Evolutionary conservation across 176 grass and related monocot genomes (phyloP), one percentile per base, ranked within the genome.

Genomic region (Secale cereale): DNA sequence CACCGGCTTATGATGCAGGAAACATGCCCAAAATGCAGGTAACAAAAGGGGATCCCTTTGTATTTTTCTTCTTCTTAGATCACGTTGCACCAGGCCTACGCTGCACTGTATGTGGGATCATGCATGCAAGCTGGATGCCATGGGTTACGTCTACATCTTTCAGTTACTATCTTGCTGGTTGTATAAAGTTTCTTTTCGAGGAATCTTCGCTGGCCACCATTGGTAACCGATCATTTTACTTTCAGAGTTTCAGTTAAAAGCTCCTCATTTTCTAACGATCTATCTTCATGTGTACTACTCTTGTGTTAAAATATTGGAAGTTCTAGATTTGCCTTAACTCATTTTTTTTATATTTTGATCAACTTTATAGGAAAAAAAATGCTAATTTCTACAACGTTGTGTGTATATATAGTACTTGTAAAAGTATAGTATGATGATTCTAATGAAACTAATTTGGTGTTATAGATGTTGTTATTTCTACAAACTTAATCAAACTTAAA

Each of bases 1-100:
- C 74, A 31, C 74, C 23, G 39, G 74, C 17, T 64, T 88, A 56
- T 73, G 56, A 9, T 84, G 75, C 87, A 79, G 7, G 32, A 65
- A 88, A 74, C 75, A 73, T 78, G 74, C 37, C 64, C 54, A 71
- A 28, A 28, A 78, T 71, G 73, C 72, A 11, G 70, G 32, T 10
- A 13, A 29, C 79, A 87, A 68, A 59, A 16, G 60, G 60, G 16
- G 20, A 7, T 11, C 68, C 14, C 19, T 57, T 35, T 17, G 6
- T 30, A 12, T 31, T 48, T 22, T 72, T 46, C 39, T 1, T 13
- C 6, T 31, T 27, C 32, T 8, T 56, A 48, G 40, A 74, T 46
- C 70, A 45, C 39, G 69, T 37, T 37, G 7, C 36, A 37, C 36
- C 43, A 46, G 43, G 41, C 41, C 3, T 46, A 13, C 43, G 43